A percentile compares a stretch with the other conserved stretches of the same genome.
Conservation (phyloP, 2,329 filamentous ascomycete species). For the Macrophomina pseudophaseolina region DNA sequence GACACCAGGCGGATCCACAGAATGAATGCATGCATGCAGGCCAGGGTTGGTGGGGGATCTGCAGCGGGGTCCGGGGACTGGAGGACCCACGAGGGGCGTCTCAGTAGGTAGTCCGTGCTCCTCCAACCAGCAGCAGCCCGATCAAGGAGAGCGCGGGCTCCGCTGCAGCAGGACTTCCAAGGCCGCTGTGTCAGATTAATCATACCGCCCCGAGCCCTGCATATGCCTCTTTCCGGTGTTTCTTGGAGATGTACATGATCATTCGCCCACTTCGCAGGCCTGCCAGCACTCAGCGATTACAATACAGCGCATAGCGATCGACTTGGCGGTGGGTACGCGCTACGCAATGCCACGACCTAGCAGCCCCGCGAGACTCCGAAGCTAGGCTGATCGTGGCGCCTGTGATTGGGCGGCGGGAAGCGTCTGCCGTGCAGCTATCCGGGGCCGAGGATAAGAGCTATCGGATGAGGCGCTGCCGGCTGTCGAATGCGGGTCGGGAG, state of each 20-base stretch:
- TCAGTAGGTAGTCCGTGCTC: no score
- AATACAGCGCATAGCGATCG: not conserved
- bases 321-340: not conserved
- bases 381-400: not conserved
- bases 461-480: conserved; percentile 9
- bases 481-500: conserved; percentile 9
- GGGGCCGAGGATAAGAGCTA: conserved; percentile 1
- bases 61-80: not conserved
- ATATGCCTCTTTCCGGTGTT: no score
- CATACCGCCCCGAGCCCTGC: no score
- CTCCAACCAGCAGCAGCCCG: no score
- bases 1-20: not conserved
- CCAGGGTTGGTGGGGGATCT: conserved; percentile 14
- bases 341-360: not conserved
- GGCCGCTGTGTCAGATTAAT: no score
- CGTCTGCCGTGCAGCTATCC: not conserved
- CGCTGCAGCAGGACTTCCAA: no score
- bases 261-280: no score
- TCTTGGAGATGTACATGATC: no score
- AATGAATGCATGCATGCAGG: not conserved
- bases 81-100: no score
- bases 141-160: no score
- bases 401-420: not conserved
- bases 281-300: no score
- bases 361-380: no score